A percentile compares a stretch with the other conserved stretches of the same genome.
These are phyloP conservation scores for Backusella liffmaniae DNA, from an alignment of 192 early-diverging fungal genomes.

Conservation along the genomic window DNA sequence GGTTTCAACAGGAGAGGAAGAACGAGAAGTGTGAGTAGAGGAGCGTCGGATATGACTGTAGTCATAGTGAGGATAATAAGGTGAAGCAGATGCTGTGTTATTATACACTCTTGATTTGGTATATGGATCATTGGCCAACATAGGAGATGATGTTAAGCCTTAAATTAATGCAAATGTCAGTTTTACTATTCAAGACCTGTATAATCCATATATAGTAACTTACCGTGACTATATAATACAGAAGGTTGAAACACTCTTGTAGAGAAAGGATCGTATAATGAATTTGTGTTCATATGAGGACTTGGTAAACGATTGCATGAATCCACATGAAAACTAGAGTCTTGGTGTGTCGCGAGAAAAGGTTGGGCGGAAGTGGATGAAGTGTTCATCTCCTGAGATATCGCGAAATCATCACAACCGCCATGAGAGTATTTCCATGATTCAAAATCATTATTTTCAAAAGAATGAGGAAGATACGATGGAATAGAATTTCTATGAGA, in stretches of 20 bases:
- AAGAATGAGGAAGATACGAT: background rate
- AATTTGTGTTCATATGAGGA: constrained; percentile 10
- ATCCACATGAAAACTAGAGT: background rate
- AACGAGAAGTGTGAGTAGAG: constrained; percentile 13
- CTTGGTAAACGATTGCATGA: constrained; percentile 5
- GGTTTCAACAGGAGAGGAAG: constrained; percentile 10
- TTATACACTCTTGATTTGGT: background rate
- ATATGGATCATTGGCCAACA: background rate
- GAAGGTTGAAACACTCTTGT: background rate
- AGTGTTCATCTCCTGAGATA: constrained; percentile 6
- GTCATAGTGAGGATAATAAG: constrained; percentile 7
- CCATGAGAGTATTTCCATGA: background rate
- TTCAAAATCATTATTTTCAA: background rate
- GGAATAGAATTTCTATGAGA: background rate
- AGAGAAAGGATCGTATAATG: constrained; percentile 5
- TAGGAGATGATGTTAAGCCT: background rate
- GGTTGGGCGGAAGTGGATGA: background rate
- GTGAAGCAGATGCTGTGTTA: background rate
- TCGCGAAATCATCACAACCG: background rate
- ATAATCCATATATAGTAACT: background rate
- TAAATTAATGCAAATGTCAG: background rate
- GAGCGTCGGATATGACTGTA: background rate
- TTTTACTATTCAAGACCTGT: background rate
- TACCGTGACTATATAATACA: constrained; percentile 10
- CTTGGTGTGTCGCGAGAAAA: background rate